phyloP scores from a whole-genome alignment of 257 asterid genomes.

The Jaltomata sinuosa region DNA sequence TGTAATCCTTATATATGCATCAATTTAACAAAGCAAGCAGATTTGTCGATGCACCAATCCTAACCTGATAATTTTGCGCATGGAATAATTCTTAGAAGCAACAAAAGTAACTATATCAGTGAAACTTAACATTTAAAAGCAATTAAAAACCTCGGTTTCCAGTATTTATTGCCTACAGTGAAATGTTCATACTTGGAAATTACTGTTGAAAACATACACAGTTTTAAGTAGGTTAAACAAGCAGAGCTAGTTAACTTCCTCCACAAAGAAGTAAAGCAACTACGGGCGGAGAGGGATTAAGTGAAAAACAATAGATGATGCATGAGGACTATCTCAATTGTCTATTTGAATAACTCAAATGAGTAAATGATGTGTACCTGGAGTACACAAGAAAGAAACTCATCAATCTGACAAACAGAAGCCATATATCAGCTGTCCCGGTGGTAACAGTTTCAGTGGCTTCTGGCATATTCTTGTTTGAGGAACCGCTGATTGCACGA shows the following conservation, averaged over 20 bases:
- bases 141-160: neutral
- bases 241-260: neutral
- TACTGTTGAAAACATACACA: neutral
- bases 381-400: conserved; percentile 61
- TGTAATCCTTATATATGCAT: neutral
- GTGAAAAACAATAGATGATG: neutral
- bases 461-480: conserved; percentile 17
- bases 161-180: neutral
- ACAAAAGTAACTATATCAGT: neutral
- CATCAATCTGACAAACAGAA: conserved; percentile 57
- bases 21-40: neutral
- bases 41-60: neutral
- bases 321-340: neutral
- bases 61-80: neutral
- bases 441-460: conserved; percentile 13
- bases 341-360: neutral
- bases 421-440: conserved; percentile 47
- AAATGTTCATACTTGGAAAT: neutral
- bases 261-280: neutral
- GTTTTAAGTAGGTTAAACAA: neutral
- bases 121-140: neutral
- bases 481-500: conserved; percentile 19
- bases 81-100: neutral
- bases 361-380: conserved; percentile 36
- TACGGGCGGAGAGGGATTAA: neutral